Evolutionary conservation across 352 stramenopile species (phyloP), one percentile per base, ranked within the genome.

Genomic region (Phytophthora palmivora): DNA sequence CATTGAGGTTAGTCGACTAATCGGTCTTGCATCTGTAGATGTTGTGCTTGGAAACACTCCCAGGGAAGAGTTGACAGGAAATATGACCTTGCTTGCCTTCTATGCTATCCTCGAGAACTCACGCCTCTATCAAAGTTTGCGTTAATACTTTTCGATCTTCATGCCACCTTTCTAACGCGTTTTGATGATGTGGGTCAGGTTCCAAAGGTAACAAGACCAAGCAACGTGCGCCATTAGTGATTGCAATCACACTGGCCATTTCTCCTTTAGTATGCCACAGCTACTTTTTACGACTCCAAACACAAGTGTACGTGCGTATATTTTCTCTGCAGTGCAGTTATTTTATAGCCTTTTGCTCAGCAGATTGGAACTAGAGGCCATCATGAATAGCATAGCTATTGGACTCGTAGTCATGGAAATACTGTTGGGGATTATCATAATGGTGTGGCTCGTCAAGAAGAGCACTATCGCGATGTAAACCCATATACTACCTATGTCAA

Each of bases 151-250:
- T 12, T 18, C 16, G 15, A 26, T 8, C 16, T 24, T 38, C 21
- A 22, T 34, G 16, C 15, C 9, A 16, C 33, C 24, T 15, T 54
- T 41, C 43, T 55, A n/a, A 55, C 19, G 21, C 10, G 9, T 15
- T 26, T 30, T 15, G 18, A 34, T 50, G n/a, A 28, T 43, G 19
- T 59, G 6, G 24, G 10, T 11, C 30, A 89, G 84, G 70, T 2
- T 92, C 88, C 15, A 96, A 96, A 67, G 88, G 88, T 44, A 96
- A 96, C 68, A 85, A 88, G 32, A 92, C 79, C 9, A 75, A 78
- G 47, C 72, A 94, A 30, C 70, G 87, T 2, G 63, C 66, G 0
- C 80, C 88, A 26, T 74, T 95, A 14, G 38, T 81, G 24, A 69
- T 91, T 39, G 74, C 82, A 5, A 63, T 93, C 26, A 30, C 78